Base-by-base conservation (phyloP, 2,329 filamentous ascomycete genomes). In the Cordyceps javanica region DNA sequence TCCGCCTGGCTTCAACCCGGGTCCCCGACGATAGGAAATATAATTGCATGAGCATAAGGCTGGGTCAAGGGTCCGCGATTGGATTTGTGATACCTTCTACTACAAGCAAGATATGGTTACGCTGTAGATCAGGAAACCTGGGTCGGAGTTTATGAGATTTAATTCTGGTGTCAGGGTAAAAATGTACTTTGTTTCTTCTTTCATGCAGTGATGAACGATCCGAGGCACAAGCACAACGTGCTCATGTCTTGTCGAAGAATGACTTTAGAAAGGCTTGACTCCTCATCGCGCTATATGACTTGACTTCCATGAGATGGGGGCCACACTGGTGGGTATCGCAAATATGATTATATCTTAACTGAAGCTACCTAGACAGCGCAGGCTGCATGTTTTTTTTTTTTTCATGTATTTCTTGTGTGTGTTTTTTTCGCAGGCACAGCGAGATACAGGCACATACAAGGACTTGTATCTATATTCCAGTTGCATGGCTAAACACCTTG, bases 401-500 rank as follows among this genome's bases (percentile, higher is more conserved):
- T n/a, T n/a, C n/a, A n/a, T n/a, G n/a, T n/a, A n/a, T n/a, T n/a
- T n/a, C n/a, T n/a, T n/a, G n/a, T n/a, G n/a, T n/a, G n/a, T n/a
- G n/a, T n/a, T n/a, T n/a, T n/a, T n/a, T n/a, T n/a, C n/a, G n/a
- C n/a, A n/a, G n/a, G n/a, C n/a, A n/a, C n/a, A n/a, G n/a, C n/a
- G n/a, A n/a, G n/a, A n/a, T 5, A 13, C 10, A 25, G 9, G 14
- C 32, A 32, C 13, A 8, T 5, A 14, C 25, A n/a, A 19, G 5
- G 39, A 21, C 21, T n/a, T 21, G 9, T 26, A 21, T 21, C 65
- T 60, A 81, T 30, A 78, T 71, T 7, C 86, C 84, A 36, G 90
- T 87, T 21, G 87, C 88, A 70, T 91, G 88, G 62, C 88, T 89
- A 69, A 97, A 92, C 1, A 97, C 88, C 72, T 90, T 93, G 30